Base-by-base conservation (phyloP, 345 rosid species). In the Eucalyptus regnans region DNA sequence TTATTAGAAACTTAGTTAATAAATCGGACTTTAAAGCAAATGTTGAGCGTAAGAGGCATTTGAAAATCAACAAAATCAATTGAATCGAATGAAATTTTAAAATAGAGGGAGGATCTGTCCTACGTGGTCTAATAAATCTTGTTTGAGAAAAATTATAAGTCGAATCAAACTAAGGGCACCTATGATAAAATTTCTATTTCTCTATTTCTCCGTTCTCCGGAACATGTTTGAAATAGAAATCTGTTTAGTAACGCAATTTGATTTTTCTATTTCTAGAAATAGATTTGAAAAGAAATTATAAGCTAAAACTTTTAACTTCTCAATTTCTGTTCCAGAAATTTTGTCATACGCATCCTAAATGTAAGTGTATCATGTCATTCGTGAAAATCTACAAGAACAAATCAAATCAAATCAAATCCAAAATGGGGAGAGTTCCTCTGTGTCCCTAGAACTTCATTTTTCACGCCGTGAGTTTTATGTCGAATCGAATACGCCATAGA, bases 381-480 rank as follows among this genome's bases (percentile, higher is more conserved):
- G 4, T 58, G 14, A 58, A 58, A 25, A 25, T 56, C 12, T 56
- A 56, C 12, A 9, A 54, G 5, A 54, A 56, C 12, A 56, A 4
- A 22, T 58, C 7, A 25, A 58, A 60, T 11, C 7, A 3, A 27
- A 25, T 58, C 31, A 1, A 25, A 11, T 27, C 2, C 66, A 27
- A 58, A 58, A 58, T 5, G 13, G 6, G 8, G 6, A 1, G 13
- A 52, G 23, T 52, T 18, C 2, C 58, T 56, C 62, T 0, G 1
- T 56, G 12, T 9, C 4, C 6, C 12, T 9, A 9, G 9, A 23
- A 56, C 12, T 11, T 56, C 29, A 4, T 0, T 22, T 56, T 56
- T 56, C 12, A 9, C 1, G 0, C 1, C 0, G 4, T 4, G 11
- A 5, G 3, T 56, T 60, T 56, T 56, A 0, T 27, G 0, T 12